Percentiles rank a stretch among this genome's conserved stretches.
Evolutionary conservation across 306 rosid genomes (phyloP).

Genomic region (Trichosanthes cucumerina): DNA sequence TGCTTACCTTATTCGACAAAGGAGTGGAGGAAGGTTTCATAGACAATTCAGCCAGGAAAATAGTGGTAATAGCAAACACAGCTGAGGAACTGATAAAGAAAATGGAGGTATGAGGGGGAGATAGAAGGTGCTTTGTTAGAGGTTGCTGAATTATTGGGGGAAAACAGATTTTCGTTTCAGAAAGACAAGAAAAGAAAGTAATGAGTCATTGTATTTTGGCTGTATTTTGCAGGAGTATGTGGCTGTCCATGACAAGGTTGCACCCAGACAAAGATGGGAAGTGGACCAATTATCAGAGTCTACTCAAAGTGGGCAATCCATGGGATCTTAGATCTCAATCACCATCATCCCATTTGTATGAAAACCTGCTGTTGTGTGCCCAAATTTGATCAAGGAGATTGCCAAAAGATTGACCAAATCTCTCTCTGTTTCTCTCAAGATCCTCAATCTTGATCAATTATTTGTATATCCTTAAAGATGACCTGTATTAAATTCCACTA

Average conservation of each 20-base stretch:
- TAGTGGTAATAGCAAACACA: conserved; percentile 48
- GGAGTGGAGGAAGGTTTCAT: conserved; percentile 70
- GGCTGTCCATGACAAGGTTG: conserved; percentile 44
- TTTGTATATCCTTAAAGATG: conserved; percentile 1
- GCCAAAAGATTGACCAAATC: neutral
- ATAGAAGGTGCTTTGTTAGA: neutral
- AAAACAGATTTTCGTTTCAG: conserved; percentile 14
- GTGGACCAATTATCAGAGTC: conserved; percentile 31
- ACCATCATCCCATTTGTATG: conserved; percentile 5
- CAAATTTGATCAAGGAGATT: neutral
- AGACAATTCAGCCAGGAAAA: conserved; percentile 42
- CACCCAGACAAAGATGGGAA: conserved; percentile 48
- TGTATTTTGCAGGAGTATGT: conserved; percentile 34
- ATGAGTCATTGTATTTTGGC: conserved; percentile 8
- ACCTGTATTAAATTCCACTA: conserved; percentile 2
- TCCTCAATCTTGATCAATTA: conserved; percentile 12
- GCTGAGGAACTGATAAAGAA: conserved; percentile 38
- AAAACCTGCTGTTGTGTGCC: neutral
- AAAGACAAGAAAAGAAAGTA: neutral
- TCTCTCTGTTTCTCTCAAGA: neutral
- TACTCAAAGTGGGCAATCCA: conserved; percentile 28
- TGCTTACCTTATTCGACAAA: conserved; percentile 51
- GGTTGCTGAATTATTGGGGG: conserved; percentile 21
- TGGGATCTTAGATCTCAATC: conserved; percentile 27
- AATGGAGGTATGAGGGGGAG: conserved; percentile 38